These are phyloP conservation scores for Phlyctochytrium arcticum DNA, from an alignment of 192 early-diverging fungal species.

Conservation along the genomic window DNA sequence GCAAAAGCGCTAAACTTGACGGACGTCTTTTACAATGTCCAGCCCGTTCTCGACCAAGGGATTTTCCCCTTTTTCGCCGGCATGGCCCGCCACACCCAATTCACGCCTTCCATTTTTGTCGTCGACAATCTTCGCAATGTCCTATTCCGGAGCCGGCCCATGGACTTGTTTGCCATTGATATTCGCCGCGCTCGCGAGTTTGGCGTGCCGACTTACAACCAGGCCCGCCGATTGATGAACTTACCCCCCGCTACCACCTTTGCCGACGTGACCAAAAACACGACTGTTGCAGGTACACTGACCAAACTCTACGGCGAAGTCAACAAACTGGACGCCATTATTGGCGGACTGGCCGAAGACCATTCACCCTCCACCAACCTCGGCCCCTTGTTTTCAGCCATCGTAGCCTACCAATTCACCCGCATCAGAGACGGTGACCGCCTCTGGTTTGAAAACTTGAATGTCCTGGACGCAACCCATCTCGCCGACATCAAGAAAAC, in stretches of 20 bases:
- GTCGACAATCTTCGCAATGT: conserved; percentile 12
- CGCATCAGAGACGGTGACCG: conserved; percentile 46
- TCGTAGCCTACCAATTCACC: conserved; percentile 40
- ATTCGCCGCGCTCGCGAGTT: conserved; percentile 38
- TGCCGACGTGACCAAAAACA: conserved; percentile 34
- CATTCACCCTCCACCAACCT: conserved; percentile 6
- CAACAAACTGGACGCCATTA: conserved; percentile 32
- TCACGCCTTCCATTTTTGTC: conserved; percentile 14
- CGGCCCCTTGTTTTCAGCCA: conserved; percentile 30
- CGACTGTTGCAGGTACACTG: conserved; percentile 14
- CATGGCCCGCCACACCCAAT: conserved; percentile 2
- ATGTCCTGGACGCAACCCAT: conserved; percentile 40
- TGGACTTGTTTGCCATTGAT: conserved; percentile 33
- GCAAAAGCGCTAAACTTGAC: conserved; percentile 14
- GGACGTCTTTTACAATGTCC: conserved; percentile 20
- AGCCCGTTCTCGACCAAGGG: conserved; percentile 2
- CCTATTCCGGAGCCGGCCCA: conserved; percentile 10
- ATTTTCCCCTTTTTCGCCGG: conserved; percentile 6
- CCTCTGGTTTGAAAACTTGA: conserved; percentile 53
- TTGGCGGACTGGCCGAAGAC: conserved; percentile 21
- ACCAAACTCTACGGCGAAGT: conserved; percentile 24
- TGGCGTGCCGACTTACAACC: conserved; percentile 34
- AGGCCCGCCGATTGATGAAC: conserved; percentile 5
- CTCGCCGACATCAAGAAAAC: conserved; percentile 22
- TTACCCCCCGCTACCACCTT: conserved; percentile 12